Evolutionary conservation across 768 basidiomycete species (phyloP).

Genomic region (Russula earlei): DNA sequence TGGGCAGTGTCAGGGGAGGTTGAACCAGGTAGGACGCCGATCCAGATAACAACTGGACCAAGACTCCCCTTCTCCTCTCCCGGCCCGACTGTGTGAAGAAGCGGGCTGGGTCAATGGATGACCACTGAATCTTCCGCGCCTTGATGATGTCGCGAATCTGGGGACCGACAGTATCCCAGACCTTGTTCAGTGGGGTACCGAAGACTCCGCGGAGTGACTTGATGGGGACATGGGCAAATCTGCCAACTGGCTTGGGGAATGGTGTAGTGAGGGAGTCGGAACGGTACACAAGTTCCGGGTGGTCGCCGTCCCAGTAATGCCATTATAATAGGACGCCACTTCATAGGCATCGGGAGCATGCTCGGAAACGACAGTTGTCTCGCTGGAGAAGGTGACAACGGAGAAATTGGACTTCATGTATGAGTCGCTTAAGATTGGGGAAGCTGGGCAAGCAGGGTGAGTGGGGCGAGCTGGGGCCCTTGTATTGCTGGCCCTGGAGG

Average conservation of each 20-base stretch:
- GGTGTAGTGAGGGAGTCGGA: background rate
- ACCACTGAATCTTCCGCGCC: background rate
- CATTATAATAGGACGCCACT: too few relatives aligned
- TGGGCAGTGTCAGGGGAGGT: constrained; percentile 19
- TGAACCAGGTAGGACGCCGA: constrained; percentile 16
- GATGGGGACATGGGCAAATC: background rate
- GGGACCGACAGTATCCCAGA: constrained; percentile 13
- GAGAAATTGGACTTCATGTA: background rate
- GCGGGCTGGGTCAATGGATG: constrained; percentile 2
- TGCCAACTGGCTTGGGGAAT: constrained; percentile 3
- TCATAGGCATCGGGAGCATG: background rate
- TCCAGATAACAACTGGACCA: constrained; percentile 23
- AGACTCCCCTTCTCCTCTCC: constrained; percentile 12
- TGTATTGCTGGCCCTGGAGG: background rate
- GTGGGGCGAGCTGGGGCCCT: background rate
- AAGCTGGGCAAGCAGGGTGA: background rate
- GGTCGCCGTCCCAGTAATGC: background rate
- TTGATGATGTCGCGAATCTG: constrained; percentile 5
- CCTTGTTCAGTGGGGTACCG: constrained; percentile 1
- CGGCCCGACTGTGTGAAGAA: too few relatives aligned
- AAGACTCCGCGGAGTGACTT: constrained; percentile 7
- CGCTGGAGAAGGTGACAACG: too few relatives aligned
- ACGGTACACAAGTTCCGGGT: constrained; percentile 6
- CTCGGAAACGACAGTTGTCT: background rate
- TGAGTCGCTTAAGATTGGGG: background rate